These are phyloP conservation scores for Neonectria ditissima DNA, from an alignment of 2,329 filamentous ascomycete genomes.

Conservation along the genomic window DNA sequence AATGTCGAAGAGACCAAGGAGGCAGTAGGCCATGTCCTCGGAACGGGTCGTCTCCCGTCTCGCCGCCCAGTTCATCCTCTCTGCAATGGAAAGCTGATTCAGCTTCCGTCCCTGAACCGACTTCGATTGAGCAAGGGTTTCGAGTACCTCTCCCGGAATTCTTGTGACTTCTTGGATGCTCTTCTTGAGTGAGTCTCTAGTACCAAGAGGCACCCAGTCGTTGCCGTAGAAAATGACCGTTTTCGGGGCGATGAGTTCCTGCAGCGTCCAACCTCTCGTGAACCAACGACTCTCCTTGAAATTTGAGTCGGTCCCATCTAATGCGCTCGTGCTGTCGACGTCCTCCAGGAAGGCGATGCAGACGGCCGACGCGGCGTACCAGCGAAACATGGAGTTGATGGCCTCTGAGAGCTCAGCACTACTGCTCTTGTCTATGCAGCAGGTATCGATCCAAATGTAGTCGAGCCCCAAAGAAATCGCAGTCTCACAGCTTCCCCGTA, in stretches of 20 bases:
- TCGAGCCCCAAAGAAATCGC: conserved; percentile 32
- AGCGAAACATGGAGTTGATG: conserved; percentile 50
- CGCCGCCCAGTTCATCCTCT: conserved; percentile 49
- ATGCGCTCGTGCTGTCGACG: conserved; percentile 20
- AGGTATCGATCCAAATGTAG: conserved; percentile 49
- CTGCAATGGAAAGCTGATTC: conserved; percentile 38
- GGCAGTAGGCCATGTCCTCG: conserved; percentile 50
- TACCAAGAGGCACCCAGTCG: conserved; percentile 38
- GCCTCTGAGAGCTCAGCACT: conserved; percentile 49
- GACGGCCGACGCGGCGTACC: conserved; percentile 45
- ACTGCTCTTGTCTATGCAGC: conserved; percentile 49
- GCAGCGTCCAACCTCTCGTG: conserved; percentile 46
- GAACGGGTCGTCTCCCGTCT: conserved; percentile 44
- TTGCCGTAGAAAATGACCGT: conserved; percentile 42
- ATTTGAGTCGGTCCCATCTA: background rate
- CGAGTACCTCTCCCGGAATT: conserved; percentile 35
- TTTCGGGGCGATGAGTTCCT: conserved; percentile 46
- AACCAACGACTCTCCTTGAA: conserved; percentile 43
- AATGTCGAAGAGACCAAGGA: conserved; percentile 50
- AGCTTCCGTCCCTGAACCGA: conserved; percentile 19
- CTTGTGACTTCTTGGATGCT: conserved; percentile 35
- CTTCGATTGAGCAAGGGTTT: conserved; percentile 25
- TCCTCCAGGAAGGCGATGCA: conserved; percentile 46
- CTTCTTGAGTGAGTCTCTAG: conserved; percentile 33
- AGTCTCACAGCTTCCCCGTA: conserved; percentile 37